Evolutionary conservation across 176 grass and related monocot species (phyloP), one percentile per base, ranked within the genome.

Genomic region (Avena eriantha): DNA sequence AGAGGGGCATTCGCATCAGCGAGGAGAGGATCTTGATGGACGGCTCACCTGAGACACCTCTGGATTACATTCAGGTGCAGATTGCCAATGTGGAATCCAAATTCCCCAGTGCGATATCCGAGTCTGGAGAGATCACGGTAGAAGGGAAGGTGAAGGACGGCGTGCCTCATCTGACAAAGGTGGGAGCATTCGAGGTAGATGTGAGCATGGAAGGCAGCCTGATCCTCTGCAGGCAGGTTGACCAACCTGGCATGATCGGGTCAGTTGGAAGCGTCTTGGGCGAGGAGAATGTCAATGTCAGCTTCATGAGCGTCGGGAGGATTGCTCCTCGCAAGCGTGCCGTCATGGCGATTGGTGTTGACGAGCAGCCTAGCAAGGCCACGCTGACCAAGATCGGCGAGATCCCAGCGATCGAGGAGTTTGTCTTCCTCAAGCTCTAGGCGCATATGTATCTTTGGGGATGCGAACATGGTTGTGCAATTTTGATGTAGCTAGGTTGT

Each of bases 271-370:
- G 90, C 9, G 86, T 94, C 22, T 34, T 97, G n/a, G 95, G 92
- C 3, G 90, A 92, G 73, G 90, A 91, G 80, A 97, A 97, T 8
- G 86, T 97, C 21, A 97, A 97, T 77, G 95, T 97, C 49, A 97
- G 88, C 84, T 97, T 97, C 91, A 97, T 97, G 95, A 97, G 95
- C 39, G 95, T 97, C 0, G 95, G 95, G 22, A 87, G 95, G 23
- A 82, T 78, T 3, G 95, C 88, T 11, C 95, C 95, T 58, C 90
- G 95, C 49, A 90, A 90, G 77, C 92, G 85, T 5, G 95, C 95
- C 5, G 84, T 97, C 24, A 97, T 97, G 95, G 92, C 95, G 0
- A 97, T 97, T 0, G 95, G 95, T 4, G 92, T 97, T 22, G 95
- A 97, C 15, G 95, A 97, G 18, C 86, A 90, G 43, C 95, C 95